Base-by-base conservation (phyloP, 768 basidiomycete species). In the Russula compacta region DNA sequence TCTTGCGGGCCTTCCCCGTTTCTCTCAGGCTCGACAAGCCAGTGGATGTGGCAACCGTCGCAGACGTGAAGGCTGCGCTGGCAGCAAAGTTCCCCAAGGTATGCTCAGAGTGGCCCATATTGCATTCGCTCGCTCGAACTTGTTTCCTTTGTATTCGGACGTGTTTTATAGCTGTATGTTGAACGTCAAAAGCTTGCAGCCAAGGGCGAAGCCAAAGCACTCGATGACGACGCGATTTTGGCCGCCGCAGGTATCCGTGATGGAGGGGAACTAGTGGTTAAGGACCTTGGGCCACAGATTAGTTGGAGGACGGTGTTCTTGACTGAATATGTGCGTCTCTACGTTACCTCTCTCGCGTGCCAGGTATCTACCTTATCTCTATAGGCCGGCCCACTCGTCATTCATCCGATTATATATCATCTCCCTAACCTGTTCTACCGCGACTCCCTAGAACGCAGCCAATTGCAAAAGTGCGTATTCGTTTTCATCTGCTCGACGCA, bases 281-380 rank as follows among this genome's bases (percentile, higher is more conserved):
- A 97, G 73, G 97, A 98, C 73, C 75, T 98, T 35, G 97, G 97
- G 0, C 81, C 87, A 7, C 97, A 99, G 72, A 76, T 95, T 48
- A 80, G 83, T 68, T 98, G 95, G 90, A 80, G 79, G 68, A 89
- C 87, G 0, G 92, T 98, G 17, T 98, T 92, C 72, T 70, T 98
- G 53, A 76, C 89, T 53, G 97, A 99, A 95, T 99, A 98, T 69
- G 95, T 95, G 74, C 69, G 93, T 74, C 0, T 33, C 10, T 39
- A 32, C 21, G 12, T 24, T n/a, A 6, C 17, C 32, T 40, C 46
- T 46, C 12, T 47, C 29, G 46, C 24, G 46, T 29, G 11, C 21
- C 11, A 3, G 11, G 11, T 5, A 14, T 24, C 46, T 5, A n/a
- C 21, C 17, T n/a, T 46, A 11, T 14, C 10, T 44, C 11, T 35